Conservation (phyloP, 495 filamentous ascomycete species). For the Penicillium pulvis region DNA sequence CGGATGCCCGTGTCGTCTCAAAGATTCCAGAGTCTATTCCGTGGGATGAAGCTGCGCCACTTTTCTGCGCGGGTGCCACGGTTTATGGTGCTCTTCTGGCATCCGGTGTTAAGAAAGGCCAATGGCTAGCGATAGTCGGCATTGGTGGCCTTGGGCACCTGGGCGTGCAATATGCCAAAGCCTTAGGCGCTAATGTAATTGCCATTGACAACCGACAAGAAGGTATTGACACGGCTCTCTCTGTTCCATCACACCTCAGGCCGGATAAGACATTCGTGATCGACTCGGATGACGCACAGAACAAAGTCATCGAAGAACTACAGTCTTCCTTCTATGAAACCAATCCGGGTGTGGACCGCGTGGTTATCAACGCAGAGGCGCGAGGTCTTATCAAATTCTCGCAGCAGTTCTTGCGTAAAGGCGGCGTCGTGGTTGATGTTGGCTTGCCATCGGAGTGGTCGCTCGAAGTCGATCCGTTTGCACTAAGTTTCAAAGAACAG, state of each 20-base stretch:
- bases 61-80: slow-evolving; percentile 16
- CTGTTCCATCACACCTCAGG: slow-evolving; percentile 6
- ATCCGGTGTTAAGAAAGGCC: slow-evolving; percentile 2
- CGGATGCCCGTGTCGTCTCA: slow-evolving; percentile 14
- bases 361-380: slow-evolving; percentile 14
- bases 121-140: slow-evolving; percentile 11
- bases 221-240: slow-evolving; percentile 8
- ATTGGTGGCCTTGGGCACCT: slow-evolving; percentile 18
- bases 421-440: slow-evolving; percentile 16
- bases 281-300: slow-evolving; percentile 11
- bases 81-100: slow-evolving; percentile 15
- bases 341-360: slow-evolving; percentile 12
- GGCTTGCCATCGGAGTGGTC: slow-evolving; percentile 5
- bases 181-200: slow-evolving; percentile 9
- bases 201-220: slow-evolving; percentile 15
- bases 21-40: slow-evolving; percentile 12
- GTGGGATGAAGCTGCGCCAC: slow-evolving; percentile 12
- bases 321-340: slow-evolving; percentile 17
- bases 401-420: slow-evolving; percentile 17
- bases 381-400: slow-evolving; percentile 10
- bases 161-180: slow-evolving; percentile 16
- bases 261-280: slow-evolving; percentile 13
- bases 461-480: slow-evolving; percentile 18
- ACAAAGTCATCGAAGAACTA: slow-evolving; percentile 10
- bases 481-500: slow-evolving; percentile 17